Percentiles rank a stretch among this genome's conserved stretches.
Conservation (phyloP, 148 eudicot species). For the Diospyros kaki region DNA sequence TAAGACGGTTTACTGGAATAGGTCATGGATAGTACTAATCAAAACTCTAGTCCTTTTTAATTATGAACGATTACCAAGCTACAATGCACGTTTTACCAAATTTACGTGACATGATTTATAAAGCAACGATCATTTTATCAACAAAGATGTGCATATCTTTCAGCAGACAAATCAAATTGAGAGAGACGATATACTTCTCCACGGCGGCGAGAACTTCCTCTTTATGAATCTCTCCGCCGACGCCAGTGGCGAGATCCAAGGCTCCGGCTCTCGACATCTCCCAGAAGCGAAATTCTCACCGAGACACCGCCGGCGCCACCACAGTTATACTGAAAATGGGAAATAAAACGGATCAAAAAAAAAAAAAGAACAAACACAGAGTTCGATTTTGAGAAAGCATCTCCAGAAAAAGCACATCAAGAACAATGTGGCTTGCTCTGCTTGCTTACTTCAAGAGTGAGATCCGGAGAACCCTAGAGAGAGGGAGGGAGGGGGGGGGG, state of each 20-base stretch:
- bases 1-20: too few species aligned
- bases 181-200: constrained; percentile 47
- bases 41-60: too few species aligned
- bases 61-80: too few species aligned
- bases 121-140: too few species aligned
- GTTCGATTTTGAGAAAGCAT: not conserved
- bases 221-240: constrained; percentile 87
- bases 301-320: not conserved
- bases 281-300: not conserved
- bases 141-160: too few species aligned
- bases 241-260: constrained; percentile 80
- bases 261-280: constrained; percentile 86
- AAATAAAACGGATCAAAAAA: not conserved
- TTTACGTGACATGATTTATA: too few species aligned
- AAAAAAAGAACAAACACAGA: not conserved
- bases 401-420: not conserved
- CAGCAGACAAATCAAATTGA: too few species aligned
- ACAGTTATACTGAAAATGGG: not conserved
- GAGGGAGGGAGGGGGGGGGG: not conserved
- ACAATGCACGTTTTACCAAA: too few species aligned
- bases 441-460: not conserved
- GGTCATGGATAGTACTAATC: too few species aligned
- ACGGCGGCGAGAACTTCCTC: constrained; percentile 75
- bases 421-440: not conserved
- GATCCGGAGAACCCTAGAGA: not conserved